Base-by-base conservation (phyloP, 2,329 filamentous ascomycete species). In the Trichophyton verrucosum region DNA sequence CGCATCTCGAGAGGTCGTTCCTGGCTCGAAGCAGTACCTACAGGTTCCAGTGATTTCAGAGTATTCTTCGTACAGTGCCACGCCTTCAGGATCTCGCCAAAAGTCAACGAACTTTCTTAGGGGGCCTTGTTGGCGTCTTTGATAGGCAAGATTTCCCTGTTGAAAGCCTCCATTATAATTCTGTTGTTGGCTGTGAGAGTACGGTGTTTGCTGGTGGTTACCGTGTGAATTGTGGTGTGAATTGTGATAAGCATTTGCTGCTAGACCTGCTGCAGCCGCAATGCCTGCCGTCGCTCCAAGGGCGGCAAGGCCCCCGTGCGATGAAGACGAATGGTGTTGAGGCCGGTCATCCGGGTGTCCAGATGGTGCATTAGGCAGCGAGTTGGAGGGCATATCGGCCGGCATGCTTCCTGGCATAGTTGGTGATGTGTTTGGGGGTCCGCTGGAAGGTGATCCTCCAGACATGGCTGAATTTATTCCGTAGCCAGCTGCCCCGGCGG, bases 21-120 rank as follows among this genome's bases (percentile, higher is more conserved):
- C 76, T 5, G 83, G 83, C 62, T 85, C 82, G 66, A 86, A 86
- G 69, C 84, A 86, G 65, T 84, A 75, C 64, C 80, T 83, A 73
- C 84, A 86, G 1, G 86, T 80, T 22, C 84, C 84, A 65, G 85
- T 86, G 62, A 81, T 80, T 70, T 86, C 82, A 1, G 83, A 86
- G 66, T 86, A 86, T 68, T 86, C 83, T 70, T 86, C 84, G 74
- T 84, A 86, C 68, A 81, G 80, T 17, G 78, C 79, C 0, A 86
- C 82, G n/a, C 83, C 84, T 64, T 86, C 82, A 1, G 82, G 78
- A 63, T 82, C 84, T 68, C 78, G 83, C 81, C 80, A 85, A 76
- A 80, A 86, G 66, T 82, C 81, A 44, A 82, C 76, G 33, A 85
- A 76, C 57, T 75, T 79, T 42, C 75, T 76, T 1, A 86, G 74